Evolutionary conservation across 2,329 filamentous ascomycete species (phyloP).

Genomic region (Lasiodiplodia hormozganensis): DNA sequence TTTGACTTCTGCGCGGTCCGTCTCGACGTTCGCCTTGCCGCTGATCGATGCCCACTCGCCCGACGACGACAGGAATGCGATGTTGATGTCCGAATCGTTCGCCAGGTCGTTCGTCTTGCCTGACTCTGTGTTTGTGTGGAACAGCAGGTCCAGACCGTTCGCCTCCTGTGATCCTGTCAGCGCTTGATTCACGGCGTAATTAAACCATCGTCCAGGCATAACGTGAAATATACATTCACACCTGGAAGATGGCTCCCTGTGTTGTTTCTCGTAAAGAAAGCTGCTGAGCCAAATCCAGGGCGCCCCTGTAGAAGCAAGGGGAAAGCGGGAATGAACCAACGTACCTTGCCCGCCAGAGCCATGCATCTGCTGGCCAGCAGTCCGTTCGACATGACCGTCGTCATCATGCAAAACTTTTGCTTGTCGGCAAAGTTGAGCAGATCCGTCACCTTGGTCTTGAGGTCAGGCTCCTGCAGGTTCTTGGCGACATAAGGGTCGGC

Average conservation of each 20-base stretch:
- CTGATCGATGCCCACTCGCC: constrained; percentile 89
- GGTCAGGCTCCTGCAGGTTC: constrained; percentile 72
- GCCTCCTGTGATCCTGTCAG: constrained; percentile 65
- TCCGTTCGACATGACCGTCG: constrained; percentile 71
- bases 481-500: constrained; percentile 82
- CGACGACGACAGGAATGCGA: constrained; percentile 76
- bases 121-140: constrained; percentile 90
- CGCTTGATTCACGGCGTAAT: neutral
- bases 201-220: too few relatives aligned
- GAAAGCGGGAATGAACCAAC: constrained; percentile 31
- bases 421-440: constrained; percentile 73
- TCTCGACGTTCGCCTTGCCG: constrained; percentile 73
- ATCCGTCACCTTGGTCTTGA: constrained; percentile 79
- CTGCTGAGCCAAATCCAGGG: too few relatives aligned
- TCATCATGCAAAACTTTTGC: constrained; percentile 89
- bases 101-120: constrained; percentile 85
- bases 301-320: neutral
- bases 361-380: constrained; percentile 82
- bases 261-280: too few relatives aligned
- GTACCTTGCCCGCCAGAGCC: constrained; percentile 80
- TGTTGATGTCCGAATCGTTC: constrained; percentile 76
- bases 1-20: constrained; percentile 70
- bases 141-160: constrained; percentile 81
- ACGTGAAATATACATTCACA: too few relatives aligned
- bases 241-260: too few relatives aligned